Conservation (phyloP, 1,139 yeast species). For the Yamadazyma diddensiae region DNA sequence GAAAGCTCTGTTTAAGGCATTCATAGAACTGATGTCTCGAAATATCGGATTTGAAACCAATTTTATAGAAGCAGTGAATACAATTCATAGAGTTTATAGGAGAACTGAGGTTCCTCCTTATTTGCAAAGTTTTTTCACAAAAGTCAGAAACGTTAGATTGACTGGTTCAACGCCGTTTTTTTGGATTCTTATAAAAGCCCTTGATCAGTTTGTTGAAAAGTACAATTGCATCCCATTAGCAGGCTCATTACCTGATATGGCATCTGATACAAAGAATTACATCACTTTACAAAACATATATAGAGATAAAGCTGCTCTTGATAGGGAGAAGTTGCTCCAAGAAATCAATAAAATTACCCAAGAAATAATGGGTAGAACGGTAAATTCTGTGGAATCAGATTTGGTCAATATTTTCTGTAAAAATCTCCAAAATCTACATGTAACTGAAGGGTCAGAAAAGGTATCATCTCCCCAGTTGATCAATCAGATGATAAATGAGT, state of each 20-base stretch:
- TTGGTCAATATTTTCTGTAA: slow-evolving; percentile 56
- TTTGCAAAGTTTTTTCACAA: slow-evolving; percentile 10
- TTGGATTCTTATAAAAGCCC: slow-evolving; percentile 61
- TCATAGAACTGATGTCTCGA: slow-evolving; percentile 34
- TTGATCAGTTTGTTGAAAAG: slow-evolving; percentile 45
- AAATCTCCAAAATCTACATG: slow-evolving; percentile 43
- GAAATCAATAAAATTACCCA: slow-evolving; percentile 25
- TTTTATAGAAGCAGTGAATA: slow-evolving; percentile 65
- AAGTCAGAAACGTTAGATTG: slow-evolving; percentile 15
- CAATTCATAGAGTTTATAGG: slow-evolving; percentile 51
- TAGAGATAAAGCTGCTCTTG: slow-evolving; percentile 52
- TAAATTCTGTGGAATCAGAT: slow-evolving; percentile 29
- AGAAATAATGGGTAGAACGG: slow-evolving; percentile 16
- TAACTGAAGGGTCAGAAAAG: slow-evolving; percentile 33
- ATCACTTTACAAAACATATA: slow-evolving; percentile 58
- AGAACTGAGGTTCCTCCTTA: slow-evolving; percentile 36
- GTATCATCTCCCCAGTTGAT: slow-evolving; percentile 16
- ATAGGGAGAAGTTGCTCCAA: slow-evolving; percentile 37
- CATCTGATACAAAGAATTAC: slow-evolving; percentile 67
- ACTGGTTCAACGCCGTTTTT: slow-evolving; percentile 34
- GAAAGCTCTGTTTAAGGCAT: slow-evolving; percentile 45
- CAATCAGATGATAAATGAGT: slow-evolving; percentile 16
- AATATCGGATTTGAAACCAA: slow-evolving; percentile 51
- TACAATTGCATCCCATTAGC: slow-evolving; percentile 57
- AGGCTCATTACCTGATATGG: slow-evolving; percentile 88